These are phyloP conservation scores for Exophiala xenobiotica DNA, from an alignment of 2,329 filamentous ascomycete species.

Conservation along the genomic window DNA sequence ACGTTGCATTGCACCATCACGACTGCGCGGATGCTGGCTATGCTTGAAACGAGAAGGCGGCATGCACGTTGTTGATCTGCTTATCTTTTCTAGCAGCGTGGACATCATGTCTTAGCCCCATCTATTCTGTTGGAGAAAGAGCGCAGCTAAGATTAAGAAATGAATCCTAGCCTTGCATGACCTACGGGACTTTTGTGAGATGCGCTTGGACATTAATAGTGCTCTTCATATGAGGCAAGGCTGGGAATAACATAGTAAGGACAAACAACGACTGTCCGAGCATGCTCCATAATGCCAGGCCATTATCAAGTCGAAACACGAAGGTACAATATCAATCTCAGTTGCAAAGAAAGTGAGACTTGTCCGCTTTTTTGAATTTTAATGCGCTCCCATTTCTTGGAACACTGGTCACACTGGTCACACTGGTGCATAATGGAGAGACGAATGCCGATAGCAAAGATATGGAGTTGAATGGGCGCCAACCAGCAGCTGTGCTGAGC, in stretches of 20 bases:
- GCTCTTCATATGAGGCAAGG: neutral
- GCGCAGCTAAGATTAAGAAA: neutral
- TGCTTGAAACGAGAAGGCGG: neutral
- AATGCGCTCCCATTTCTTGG: no score
- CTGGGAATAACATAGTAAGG: no score
- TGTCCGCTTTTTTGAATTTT: no score
- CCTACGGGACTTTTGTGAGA: no score
- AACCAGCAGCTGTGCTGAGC: neutral
- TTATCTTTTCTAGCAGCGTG: no score
- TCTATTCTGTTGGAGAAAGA: no score
- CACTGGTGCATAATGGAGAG: neutral
- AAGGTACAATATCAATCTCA: no score
- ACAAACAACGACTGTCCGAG: neutral
- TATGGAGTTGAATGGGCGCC: neutral
- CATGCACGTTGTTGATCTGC: no score
- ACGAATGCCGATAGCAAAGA: neutral
- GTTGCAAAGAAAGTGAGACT: no score
- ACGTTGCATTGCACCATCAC: neutral
- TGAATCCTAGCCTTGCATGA: neutral
- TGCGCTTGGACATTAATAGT: neutral
- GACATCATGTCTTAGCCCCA: no score
- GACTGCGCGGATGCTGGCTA: neutral
- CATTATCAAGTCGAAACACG: neutral
- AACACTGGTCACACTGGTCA: no score
- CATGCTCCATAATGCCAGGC: neutral